Conservation (phyloP, 495 filamentous ascomycete species). For the Penicillium verhagenii region DNA sequence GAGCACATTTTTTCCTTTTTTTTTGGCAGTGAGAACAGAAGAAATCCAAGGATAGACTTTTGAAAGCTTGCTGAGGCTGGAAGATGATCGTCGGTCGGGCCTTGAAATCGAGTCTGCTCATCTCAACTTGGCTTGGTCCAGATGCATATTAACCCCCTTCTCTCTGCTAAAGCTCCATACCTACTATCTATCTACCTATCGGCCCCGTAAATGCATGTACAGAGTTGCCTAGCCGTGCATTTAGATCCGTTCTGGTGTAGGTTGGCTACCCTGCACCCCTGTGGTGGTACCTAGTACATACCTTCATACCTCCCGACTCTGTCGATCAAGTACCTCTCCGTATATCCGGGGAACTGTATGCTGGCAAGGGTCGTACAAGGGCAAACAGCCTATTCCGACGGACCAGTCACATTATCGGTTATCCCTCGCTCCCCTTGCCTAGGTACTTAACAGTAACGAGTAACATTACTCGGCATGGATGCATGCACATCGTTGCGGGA, state of each 20-base stretch:
- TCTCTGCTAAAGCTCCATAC: neutral
- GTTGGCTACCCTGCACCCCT: neutral
- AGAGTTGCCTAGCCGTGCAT: neutral
- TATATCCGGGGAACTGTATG: neutral
- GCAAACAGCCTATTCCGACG: constrained; percentile 2
- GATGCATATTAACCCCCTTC: neutral
- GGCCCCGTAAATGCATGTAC: too few relatives aligned
- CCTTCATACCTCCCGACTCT: too few relatives aligned
- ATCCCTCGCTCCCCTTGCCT: constrained; percentile 5
- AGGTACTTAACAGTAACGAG: neutral
- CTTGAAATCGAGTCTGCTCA: neutral
- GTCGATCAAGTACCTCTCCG: neutral
- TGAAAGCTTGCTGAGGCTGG: neutral
- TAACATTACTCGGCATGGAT: constrained; percentile 8
- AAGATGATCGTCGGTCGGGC: neutral
- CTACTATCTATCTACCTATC: too few relatives aligned
- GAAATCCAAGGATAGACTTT: neutral
- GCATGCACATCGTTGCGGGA: constrained; percentile 3
- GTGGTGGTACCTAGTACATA: neutral
- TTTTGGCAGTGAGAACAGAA: too few relatives aligned
- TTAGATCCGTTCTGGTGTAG: neutral
- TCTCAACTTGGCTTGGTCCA: neutral
- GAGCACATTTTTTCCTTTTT: too few relatives aligned
- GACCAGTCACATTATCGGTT: neutral
- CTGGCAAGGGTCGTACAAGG: neutral